Conservation (phyloP, 768 basidiomycete species). For the Hygrocybe punicea region DNA sequence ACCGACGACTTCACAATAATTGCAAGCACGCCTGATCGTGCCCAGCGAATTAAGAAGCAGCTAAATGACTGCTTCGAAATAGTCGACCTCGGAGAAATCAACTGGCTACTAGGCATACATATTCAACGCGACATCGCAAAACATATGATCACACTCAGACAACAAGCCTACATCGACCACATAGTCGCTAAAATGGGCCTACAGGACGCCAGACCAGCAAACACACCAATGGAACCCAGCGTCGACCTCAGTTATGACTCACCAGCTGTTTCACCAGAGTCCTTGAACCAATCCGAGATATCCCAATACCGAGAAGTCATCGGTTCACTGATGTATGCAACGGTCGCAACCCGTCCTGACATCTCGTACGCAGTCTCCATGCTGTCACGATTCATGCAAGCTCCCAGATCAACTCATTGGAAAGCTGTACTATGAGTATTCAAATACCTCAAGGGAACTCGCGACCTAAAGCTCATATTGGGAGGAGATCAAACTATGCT, state of each 20-base stretch:
- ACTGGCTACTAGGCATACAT: neutral
- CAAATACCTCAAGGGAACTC: conserved; percentile 29
- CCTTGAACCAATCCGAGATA: too few relatives aligned
- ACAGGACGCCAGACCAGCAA: too few relatives aligned
- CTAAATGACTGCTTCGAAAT: conserved; percentile 1
- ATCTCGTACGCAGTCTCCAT: conserved; percentile 19
- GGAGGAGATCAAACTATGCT: conserved; percentile 4
- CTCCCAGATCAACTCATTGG: conserved; percentile 27
- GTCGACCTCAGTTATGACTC: conserved; percentile 16
- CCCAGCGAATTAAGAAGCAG: too few relatives aligned
- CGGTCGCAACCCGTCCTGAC: conserved; percentile 26
- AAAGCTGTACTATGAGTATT: conserved; percentile 27
- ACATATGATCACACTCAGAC: too few relatives aligned
- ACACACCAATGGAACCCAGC: neutral
- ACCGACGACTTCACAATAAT: conserved; percentile 27
- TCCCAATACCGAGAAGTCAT: conserved; percentile 12
- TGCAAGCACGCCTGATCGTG: neutral
- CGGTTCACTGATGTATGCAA: conserved; percentile 18
- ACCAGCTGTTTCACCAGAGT: conserved; percentile 8
- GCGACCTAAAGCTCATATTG: conserved; percentile 11
- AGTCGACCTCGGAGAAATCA: conserved; percentile 7
- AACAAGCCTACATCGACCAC: too few relatives aligned
- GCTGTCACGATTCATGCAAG: conserved; percentile 27
- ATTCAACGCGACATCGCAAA: too few relatives aligned
- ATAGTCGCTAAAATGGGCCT: too few relatives aligned